Base-by-base conservation (phyloP, 306 rosid species). In the Mimosa pudica region DNA sequence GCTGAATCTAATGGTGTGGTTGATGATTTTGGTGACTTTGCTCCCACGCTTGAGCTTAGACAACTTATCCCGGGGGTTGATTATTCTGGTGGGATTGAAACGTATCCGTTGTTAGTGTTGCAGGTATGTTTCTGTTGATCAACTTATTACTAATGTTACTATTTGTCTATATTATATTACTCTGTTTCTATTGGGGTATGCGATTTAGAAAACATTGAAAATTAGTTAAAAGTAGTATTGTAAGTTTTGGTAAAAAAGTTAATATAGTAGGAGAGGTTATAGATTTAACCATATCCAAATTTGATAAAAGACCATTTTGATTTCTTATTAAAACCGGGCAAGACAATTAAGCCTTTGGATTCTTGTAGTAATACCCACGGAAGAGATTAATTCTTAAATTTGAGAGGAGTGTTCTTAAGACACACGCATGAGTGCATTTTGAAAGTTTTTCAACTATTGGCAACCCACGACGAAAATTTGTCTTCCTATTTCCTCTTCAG, bases 21-120 rank as follows among this genome's bases (percentile, higher is more conserved):
- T 10, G 89, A 87, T 0, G 97, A 94, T 82, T 94, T 90, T 8
- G 98, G 97, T 0, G 97, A 94, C 45, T 94, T 90, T n/a, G 90
- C 97, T 0, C 97, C 97, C 0, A 92, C 94, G 16, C 87, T 87
- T 11, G 84, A 92, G 75, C 96, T 92, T 47, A 89, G 96, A 36
- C 90, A 85, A 73, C 92, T 93, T 14, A 90, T 94, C 61, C 98
- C 98, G 0, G 24, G 86, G 9, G 85, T 94, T 0, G 97, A 94
- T 72, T 94, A 94, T 63, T 89, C 97, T 0, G 77, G 54, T 1
- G 97, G 94, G 57, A 92, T 94, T 3, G 87, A 88, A 52, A 74
- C 94, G 0, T 92, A 87, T 80, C 90, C 97, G 0, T 78, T 92
- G 14, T 55, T 92, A 72, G 88, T 92, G 30, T 76, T 90, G 18